Conservation (phyloP, 345 rosid species). For the Hibiscus tridactylites region DNA sequence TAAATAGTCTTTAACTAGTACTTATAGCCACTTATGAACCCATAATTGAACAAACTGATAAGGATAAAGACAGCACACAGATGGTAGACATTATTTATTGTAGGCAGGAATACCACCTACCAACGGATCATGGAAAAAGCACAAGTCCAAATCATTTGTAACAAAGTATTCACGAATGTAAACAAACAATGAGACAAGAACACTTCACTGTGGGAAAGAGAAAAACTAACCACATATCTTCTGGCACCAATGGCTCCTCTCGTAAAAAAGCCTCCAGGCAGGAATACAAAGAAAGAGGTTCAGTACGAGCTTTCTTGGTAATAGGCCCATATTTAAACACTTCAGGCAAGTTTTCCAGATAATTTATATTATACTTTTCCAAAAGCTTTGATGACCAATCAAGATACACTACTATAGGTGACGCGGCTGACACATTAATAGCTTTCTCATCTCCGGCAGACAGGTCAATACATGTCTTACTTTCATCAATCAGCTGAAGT, state of each 20-base stretch:
- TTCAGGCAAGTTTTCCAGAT: constrained; percentile 86
- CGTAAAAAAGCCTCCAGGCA: constrained; percentile 89
- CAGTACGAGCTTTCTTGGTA: constrained; percentile 75
- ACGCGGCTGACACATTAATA: constrained; percentile 40
- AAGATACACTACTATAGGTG: constrained; percentile 36
- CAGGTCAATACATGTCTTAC: constrained; percentile 47
- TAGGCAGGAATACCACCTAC: neutral
- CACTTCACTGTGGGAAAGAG: constrained; percentile 17
- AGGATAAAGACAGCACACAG: neutral
- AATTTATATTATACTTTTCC: constrained; percentile 40
- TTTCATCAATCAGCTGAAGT: constrained; percentile 60
- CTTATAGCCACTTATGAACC: neutral
- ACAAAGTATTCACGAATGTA: neutral
- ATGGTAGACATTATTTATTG: neutral
- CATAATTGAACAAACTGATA: neutral
- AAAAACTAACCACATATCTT: constrained; percentile 90
- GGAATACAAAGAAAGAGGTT: constrained; percentile 90
- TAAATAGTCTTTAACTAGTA: neutral
- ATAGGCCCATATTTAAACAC: constrained; percentile 77
- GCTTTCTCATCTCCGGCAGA: constrained; percentile 48
- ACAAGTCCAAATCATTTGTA: neutral
- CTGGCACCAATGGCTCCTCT: constrained; percentile 98
- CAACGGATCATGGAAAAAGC: neutral
- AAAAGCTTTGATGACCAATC: constrained; percentile 69
- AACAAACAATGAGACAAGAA: neutral